phyloP scores from a whole-genome alignment of 768 basidiomycete genomes.

The Hortiboletus campestris region DNA sequence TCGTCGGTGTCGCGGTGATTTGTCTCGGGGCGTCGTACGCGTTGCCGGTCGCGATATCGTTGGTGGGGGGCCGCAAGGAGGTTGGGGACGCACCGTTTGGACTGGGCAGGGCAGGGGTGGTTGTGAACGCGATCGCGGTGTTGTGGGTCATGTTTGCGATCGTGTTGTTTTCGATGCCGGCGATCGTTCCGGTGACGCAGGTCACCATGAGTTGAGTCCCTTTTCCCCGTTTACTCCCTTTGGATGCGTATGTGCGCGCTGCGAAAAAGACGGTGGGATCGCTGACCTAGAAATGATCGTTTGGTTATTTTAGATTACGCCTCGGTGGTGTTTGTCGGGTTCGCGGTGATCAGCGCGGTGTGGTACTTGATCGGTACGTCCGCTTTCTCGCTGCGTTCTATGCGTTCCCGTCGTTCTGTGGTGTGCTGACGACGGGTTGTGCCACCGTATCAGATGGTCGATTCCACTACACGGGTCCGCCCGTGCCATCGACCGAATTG shows the following conservation, averaged over 20 bases:
- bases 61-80: conserved; percentile 42
- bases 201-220: conserved; percentile 44
- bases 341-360: conserved; percentile 51
- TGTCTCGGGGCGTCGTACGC: conserved; percentile 62
- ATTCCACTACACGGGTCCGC: conserved; percentile 44
- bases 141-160: conserved; percentile 60
- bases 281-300: neutral
- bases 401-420: neutral
- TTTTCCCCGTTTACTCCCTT: no score
- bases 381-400: no score
- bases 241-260: no score
- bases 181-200: conserved; percentile 52
- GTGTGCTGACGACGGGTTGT: neutral
- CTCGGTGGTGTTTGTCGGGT: conserved; percentile 64
- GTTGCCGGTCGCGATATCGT: conserved; percentile 56
- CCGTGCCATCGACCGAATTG: conserved; percentile 27
- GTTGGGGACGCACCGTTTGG: conserved; percentile 50
- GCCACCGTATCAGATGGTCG: conserved; percentile 39
- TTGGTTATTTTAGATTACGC: conserved; percentile 52
- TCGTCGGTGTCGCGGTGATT: conserved; percentile 65
- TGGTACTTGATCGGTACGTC: conserved; percentile 61
- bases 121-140: conserved; percentile 51
- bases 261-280: no score
- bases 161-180: conserved; percentile 69
- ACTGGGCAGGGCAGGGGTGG: conserved; percentile 44